These are phyloP conservation scores for Chrysopogon serrulatus DNA, from an alignment of 176 grass and related monocot species.

Conservation along the genomic window DNA sequence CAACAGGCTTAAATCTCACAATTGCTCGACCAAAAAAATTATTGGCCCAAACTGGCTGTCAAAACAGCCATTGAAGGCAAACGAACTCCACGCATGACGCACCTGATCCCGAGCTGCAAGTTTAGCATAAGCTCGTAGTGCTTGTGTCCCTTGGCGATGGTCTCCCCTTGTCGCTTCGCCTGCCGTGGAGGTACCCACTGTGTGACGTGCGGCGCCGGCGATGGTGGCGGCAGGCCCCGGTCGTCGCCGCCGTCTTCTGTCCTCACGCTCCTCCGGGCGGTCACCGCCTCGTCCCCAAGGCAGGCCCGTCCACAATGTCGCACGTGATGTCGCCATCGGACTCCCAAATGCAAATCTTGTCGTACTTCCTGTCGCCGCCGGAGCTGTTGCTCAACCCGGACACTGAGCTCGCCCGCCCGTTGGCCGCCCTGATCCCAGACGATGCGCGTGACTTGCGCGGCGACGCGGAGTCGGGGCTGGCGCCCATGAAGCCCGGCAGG, in stretches of 20 bases:
- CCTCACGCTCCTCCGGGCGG: slow-evolving; percentile 15
- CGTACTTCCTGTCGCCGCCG: slow-evolving; percentile 55
- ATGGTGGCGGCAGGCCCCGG: slow-evolving; percentile 2
- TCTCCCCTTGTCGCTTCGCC: slow-evolving; percentile 74
- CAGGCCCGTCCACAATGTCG: slow-evolving; percentile 59
- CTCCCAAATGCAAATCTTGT: slow-evolving; percentile 71
- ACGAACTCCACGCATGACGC: not conserved
- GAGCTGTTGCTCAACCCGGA: slow-evolving; percentile 48
- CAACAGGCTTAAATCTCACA: not conserved
- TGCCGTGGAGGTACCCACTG: slow-evolving; percentile 53
- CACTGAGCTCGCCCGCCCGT: slow-evolving; percentile 38
- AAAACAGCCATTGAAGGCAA: not conserved
- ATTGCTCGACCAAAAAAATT: not conserved
- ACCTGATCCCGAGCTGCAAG: slow-evolving; percentile 98
- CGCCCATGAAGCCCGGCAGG: slow-evolving; percentile 40
- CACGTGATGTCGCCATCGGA: slow-evolving; percentile 70
- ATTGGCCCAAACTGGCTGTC: not conserved
- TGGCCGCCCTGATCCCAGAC: slow-evolving; percentile 24
- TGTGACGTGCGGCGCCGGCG: slow-evolving; percentile 24
- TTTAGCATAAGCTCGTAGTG: slow-evolving; percentile 97
- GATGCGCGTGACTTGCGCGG: slow-evolving; percentile 36
- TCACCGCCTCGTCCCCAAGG: slow-evolving; percentile 16
- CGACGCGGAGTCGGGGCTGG: slow-evolving; percentile 15
- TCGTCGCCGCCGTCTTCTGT: slow-evolving; percentile 17
- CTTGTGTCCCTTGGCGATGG: slow-evolving; percentile 84